A percentile compares a stretch with the other conserved stretches of the same genome.
Evolutionary conservation across 2,329 filamentous ascomycete genomes (phyloP).

Genomic region (Coleophoma eucalyptorum): DNA sequence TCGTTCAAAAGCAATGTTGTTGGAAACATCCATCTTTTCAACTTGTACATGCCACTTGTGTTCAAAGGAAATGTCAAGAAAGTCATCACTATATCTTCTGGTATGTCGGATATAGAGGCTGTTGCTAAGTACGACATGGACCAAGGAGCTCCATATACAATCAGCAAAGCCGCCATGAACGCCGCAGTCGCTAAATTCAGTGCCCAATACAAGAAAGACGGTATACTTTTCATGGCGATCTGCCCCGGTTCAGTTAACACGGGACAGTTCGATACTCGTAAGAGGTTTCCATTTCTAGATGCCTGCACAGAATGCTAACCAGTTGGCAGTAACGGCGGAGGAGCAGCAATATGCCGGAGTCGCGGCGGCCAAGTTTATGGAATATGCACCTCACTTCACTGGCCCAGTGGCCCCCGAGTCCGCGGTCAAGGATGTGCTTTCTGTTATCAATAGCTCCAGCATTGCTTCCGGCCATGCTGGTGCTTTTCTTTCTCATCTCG

Average conservation of each 20-base stretch:
- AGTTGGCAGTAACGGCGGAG: background rate
- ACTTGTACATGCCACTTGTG: conserved; percentile 48
- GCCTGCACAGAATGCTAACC: background rate
- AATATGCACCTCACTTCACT: conserved; percentile 19
- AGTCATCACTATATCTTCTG: conserved; percentile 44
- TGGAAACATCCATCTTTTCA: conserved; percentile 48
- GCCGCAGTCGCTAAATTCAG: conserved; percentile 47
- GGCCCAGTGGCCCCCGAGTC: conserved; percentile 15
- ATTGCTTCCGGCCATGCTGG: conserved; percentile 7
- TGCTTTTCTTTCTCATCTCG: conserved; percentile 4
- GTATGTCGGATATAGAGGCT: conserved; percentile 41
- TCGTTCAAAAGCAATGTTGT: conserved; percentile 44
- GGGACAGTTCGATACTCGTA: background rate
- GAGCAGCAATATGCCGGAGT: conserved; percentile 7
- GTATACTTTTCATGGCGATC: conserved; percentile 47
- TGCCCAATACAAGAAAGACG: conserved; percentile 42
- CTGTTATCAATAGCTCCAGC: conserved; percentile 16
- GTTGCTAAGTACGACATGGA: conserved; percentile 33
- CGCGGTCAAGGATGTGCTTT: conserved; percentile 10
- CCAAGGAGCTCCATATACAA: conserved; percentile 35
- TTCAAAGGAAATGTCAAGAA: conserved; percentile 47
- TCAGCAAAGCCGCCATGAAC: conserved; percentile 49
- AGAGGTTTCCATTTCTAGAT: background rate
- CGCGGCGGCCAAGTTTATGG: conserved; percentile 11
- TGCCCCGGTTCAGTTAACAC: conserved; percentile 35